These are phyloP conservation scores for Beauveria bassiana DNA, from an alignment of 2,329 filamentous ascomycete species.

Conservation along the genomic window DNA sequence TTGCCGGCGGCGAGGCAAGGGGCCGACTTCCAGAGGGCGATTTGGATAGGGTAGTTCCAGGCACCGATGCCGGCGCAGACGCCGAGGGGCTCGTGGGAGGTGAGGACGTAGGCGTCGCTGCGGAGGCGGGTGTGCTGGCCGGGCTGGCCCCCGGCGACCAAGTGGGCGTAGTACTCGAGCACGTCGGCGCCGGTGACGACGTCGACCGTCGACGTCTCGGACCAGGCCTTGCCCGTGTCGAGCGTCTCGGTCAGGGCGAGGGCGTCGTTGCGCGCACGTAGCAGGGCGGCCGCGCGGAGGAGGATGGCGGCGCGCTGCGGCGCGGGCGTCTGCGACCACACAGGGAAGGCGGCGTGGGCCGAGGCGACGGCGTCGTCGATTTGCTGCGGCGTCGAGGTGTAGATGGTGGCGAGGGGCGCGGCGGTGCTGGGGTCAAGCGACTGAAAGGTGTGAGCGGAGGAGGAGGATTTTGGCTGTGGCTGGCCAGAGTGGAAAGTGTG, in stretches of 20 bases:
- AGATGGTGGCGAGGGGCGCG: constrained; percentile 61
- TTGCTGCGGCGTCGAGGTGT: constrained; percentile 58
- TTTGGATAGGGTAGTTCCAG: constrained; percentile 90
- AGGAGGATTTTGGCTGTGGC: constrained; percentile 48
- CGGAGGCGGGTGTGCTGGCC: constrained; percentile 71
- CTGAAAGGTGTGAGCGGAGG: constrained; percentile 56
- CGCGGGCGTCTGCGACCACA: constrained; percentile 71
- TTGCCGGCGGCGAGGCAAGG: constrained; percentile 81
- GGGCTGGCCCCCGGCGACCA: constrained; percentile 71
- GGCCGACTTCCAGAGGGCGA: constrained; percentile 82
- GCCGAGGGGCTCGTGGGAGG: constrained; percentile 71
- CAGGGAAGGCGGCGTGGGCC: constrained; percentile 62
- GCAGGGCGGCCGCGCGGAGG: constrained; percentile 63
- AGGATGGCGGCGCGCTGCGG: constrained; percentile 70
- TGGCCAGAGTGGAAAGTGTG: constrained; percentile 72
- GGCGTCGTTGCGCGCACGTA: constrained; percentile 70
- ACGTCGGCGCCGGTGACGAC: constrained; percentile 77
- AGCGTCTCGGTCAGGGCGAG: constrained; percentile 73
- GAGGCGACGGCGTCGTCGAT: constrained; percentile 66
- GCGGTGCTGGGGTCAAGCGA: constrained; percentile 68
- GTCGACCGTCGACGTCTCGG: constrained; percentile 78
- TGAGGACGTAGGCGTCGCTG: constrained; percentile 73
- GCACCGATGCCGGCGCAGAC: constrained; percentile 83
- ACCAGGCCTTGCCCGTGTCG: constrained; percentile 80
- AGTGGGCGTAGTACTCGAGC: constrained; percentile 77